Conservation (phyloP, 768 basidiomycete genomes). For the Piloderma croceum region DNA sequence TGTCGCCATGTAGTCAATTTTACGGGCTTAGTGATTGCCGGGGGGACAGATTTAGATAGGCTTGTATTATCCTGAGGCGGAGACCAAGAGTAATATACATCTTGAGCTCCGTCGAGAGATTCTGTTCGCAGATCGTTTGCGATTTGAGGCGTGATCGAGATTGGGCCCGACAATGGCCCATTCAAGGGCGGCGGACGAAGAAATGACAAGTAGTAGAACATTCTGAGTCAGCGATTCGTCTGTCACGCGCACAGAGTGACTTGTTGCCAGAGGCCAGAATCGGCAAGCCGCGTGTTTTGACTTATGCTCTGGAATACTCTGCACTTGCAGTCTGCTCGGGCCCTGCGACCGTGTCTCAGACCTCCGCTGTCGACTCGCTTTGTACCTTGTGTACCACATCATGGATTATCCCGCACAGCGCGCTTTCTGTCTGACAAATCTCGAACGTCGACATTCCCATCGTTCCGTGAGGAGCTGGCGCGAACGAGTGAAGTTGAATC, state of each 20-base stretch:
- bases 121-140: slow-evolving; percentile 90
- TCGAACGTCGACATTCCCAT: too few relatives aligned
- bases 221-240: too few relatives aligned
- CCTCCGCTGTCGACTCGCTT: too few relatives aligned
- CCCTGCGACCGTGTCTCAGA: too few relatives aligned
- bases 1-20: slow-evolving; percentile 76
- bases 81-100: slow-evolving; percentile 70
- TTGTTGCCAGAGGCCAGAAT: too few relatives aligned
- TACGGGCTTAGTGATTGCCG: slow-evolving; percentile 33
- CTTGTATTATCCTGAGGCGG: slow-evolving; percentile 5
- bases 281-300: too few relatives aligned
- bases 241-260: too few relatives aligned
- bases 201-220: slow-evolving; percentile 90
- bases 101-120: slow-evolving; percentile 44
- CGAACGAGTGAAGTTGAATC: slow-evolving; percentile 28
- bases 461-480: slow-evolving; percentile 32
- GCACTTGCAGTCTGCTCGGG: too few relatives aligned
- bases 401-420: too few relatives aligned
- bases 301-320: too few relatives aligned
- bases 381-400: too few relatives aligned
- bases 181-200: slow-evolving; percentile 75
- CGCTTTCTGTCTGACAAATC: too few relatives aligned
- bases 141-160: slow-evolving; percentile 71
- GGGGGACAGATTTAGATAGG: slow-evolving; percentile 13
- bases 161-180: slow-evolving; percentile 26